Conservation (phyloP, 495 filamentous ascomycete species). For the Daldinia childiae region DNA sequence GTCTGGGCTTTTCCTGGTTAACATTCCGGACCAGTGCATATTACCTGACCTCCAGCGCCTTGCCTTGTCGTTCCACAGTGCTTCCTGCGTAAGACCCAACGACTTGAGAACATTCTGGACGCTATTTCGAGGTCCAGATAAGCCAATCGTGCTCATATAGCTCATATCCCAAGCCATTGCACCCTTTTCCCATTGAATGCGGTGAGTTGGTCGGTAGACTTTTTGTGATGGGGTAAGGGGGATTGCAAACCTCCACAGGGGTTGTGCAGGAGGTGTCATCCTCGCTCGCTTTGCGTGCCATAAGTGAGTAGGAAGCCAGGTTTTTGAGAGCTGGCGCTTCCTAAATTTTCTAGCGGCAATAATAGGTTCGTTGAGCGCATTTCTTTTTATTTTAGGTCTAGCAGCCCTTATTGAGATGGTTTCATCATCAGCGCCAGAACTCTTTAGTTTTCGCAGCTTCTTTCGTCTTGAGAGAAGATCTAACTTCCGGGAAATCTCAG, state of each 20-base stretch:
- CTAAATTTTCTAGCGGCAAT: conserved; percentile 75
- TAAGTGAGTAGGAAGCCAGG: conserved; percentile 93
- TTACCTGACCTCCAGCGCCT: conserved; percentile 78
- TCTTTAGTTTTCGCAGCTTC: conserved; percentile 62
- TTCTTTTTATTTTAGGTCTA: conserved; percentile 74
- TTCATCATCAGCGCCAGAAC: conserved; percentile 39
- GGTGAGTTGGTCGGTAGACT: conserved; percentile 85
- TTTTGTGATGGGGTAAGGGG: conserved; percentile 88
- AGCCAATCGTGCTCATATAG: conserved; percentile 86
- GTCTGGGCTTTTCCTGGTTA: conserved; percentile 67
- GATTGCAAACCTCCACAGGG: conserved; percentile 89
- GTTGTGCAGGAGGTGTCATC: conserved; percentile 80
- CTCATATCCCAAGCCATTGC: conserved; percentile 92
- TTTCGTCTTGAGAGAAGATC: conserved; percentile 69
- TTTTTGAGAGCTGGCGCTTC: conserved; percentile 88
- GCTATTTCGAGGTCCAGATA: conserved; percentile 73
- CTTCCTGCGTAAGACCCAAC: conserved; percentile 67
- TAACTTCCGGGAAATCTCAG: conserved; percentile 81
- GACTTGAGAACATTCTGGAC: conserved; percentile 70
- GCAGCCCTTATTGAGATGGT: conserved; percentile 55
- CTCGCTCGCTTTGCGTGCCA: conserved; percentile 92
- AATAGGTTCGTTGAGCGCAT: conserved; percentile 72
- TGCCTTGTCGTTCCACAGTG: conserved; percentile 68
- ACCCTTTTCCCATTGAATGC: conserved; percentile 68
- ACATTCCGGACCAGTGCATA: conserved; percentile 72